These are phyloP conservation scores for Blastobotrys persicus DNA, from an alignment of 1,139 yeast genomes.

Conservation along the genomic window DNA sequence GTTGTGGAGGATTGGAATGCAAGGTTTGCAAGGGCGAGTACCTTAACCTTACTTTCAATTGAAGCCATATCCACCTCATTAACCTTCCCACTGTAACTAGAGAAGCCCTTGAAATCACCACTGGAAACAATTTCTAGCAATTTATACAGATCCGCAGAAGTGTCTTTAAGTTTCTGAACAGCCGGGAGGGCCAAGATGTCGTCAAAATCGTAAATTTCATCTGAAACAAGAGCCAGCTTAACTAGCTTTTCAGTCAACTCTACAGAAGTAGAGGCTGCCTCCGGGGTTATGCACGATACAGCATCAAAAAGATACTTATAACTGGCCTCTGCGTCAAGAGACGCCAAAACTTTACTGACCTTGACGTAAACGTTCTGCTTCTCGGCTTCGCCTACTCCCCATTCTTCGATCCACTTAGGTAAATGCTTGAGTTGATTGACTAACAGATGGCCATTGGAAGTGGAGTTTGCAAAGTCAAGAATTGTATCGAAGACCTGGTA, in stretches of 20 bases:
- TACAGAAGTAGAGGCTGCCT: conserved; percentile 16
- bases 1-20: conserved; percentile 26
- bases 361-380: conserved; percentile 32
- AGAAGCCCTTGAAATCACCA: conserved; percentile 36
- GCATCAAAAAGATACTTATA: conserved; percentile 35
- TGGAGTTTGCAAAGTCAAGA: conserved; percentile 36
- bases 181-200: conserved; percentile 35
- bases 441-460: conserved; percentile 36
- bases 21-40: conserved; percentile 31
- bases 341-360: conserved; percentile 31
- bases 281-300: conserved; percentile 20
- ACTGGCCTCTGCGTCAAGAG: conserved; percentile 30
- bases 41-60: conserved; percentile 31
- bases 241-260: conserved; percentile 32
- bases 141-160: conserved; percentile 26
- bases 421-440: conserved; percentile 40
- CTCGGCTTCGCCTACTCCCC: conserved; percentile 35
- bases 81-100: conserved; percentile 17
- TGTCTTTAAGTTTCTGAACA: conserved; percentile 30
- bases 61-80: conserved; percentile 26
- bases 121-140: conserved; percentile 34
- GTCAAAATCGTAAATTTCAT: conserved; percentile 36
- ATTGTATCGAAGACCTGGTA: conserved; percentile 37
- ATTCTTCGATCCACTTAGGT: conserved; percentile 40
- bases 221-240: conserved; percentile 30